These are phyloP conservation scores for Dendrothele bispora DNA, from an alignment of 768 basidiomycete genomes.

Conservation along the genomic window DNA sequence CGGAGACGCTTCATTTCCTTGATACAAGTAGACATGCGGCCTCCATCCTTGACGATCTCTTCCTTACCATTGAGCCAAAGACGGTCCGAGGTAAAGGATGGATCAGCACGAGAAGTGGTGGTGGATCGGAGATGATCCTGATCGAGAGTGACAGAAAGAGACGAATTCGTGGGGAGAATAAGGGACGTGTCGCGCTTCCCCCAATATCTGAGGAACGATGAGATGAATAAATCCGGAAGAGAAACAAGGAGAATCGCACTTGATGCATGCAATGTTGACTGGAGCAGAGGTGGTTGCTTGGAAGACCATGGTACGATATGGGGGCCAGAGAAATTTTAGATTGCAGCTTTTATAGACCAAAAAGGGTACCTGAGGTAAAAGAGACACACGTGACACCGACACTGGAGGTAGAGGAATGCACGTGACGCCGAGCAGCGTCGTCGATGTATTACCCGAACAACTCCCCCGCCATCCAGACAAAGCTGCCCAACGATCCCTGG, in stretches of 20 bases:
- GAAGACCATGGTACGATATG: too few relatives aligned
- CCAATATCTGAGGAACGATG: slow-evolving; percentile 74
- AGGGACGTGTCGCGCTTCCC: slow-evolving; percentile 95
- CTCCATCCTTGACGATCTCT: slow-evolving; percentile 82
- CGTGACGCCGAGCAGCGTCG: too few relatives aligned
- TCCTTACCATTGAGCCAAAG: slow-evolving; percentile 96
- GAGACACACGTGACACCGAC: too few relatives aligned
- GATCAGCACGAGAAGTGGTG: slow-evolving; percentile 86
- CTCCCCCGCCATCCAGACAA: slow-evolving; percentile 79
- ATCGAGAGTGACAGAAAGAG: slow-evolving; percentile 95
- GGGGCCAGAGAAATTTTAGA: too few relatives aligned
- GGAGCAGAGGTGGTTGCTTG: slow-evolving; percentile 91
- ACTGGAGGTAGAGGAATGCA: too few relatives aligned
- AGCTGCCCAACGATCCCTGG: slow-evolving; percentile 69
- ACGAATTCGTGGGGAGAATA: slow-evolving; percentile 96
- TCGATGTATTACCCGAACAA: slow-evolving; percentile 87
- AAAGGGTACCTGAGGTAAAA: too few relatives aligned
- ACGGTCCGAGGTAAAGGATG: slow-evolving; percentile 69
- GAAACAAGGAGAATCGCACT: slow-evolving; percentile 45
- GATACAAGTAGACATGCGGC: slow-evolving; percentile 84
- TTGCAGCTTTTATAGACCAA: too few relatives aligned
- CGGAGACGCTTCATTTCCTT: slow-evolving; percentile 80
- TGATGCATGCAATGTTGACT: slow-evolving; percentile 98
- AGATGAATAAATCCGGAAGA: neutral
- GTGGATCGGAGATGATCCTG: slow-evolving; percentile 95